Conservation (phyloP, 805 yeast species). For the Blastobotrys robertii region DNA sequence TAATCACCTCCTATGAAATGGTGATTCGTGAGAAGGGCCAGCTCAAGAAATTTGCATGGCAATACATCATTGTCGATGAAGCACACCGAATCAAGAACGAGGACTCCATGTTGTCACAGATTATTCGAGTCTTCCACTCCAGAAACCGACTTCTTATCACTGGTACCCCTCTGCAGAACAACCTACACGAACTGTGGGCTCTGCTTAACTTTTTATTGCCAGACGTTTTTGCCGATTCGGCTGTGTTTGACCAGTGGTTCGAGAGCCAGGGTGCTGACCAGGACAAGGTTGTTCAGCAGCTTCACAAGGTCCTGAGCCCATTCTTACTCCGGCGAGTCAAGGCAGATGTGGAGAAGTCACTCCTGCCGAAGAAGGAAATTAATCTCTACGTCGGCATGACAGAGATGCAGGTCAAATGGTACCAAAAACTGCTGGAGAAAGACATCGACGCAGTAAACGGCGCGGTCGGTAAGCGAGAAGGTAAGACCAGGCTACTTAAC, state of each 20-base stretch:
- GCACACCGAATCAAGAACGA: slow-evolving; percentile 96
- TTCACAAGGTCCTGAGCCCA: slow-evolving; percentile 80
- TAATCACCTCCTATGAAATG: slow-evolving; percentile 87
- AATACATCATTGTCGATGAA: slow-evolving; percentile 87
- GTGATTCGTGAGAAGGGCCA: slow-evolving; percentile 79
- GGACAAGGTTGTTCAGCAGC: slow-evolving; percentile 76
- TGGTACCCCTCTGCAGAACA: slow-evolving; percentile 94
- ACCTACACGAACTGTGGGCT: slow-evolving; percentile 95
- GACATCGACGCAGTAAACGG: slow-evolving; percentile 96
- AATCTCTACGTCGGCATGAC: slow-evolving; percentile 94
- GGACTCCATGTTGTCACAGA: slow-evolving; percentile 81
- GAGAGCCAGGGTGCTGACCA: slow-evolving; percentile 43
- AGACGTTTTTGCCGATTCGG: slow-evolving; percentile 90
- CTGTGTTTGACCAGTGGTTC: slow-evolving; percentile 88
- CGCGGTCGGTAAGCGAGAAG: slow-evolving; percentile 77
- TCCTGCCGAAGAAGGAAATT: slow-evolving; percentile 81
- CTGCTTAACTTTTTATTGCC: slow-evolving; percentile 81
- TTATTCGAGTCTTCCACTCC: slow-evolving; percentile 80
- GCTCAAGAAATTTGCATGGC: slow-evolving; percentile 80
- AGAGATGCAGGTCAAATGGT: slow-evolving; percentile 91
- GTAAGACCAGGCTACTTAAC: slow-evolving; percentile 74
- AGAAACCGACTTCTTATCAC: slow-evolving; percentile 78
- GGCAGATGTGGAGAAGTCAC: slow-evolving; percentile 84
- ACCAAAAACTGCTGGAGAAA: slow-evolving; percentile 72
- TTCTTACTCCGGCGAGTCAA: slow-evolving; percentile 83